Percentiles rank a stretch among this genome's conserved stretches.
Conservation (phyloP, 192 early-diverging fungal genomes). For the Coemansia sp. region DNA sequence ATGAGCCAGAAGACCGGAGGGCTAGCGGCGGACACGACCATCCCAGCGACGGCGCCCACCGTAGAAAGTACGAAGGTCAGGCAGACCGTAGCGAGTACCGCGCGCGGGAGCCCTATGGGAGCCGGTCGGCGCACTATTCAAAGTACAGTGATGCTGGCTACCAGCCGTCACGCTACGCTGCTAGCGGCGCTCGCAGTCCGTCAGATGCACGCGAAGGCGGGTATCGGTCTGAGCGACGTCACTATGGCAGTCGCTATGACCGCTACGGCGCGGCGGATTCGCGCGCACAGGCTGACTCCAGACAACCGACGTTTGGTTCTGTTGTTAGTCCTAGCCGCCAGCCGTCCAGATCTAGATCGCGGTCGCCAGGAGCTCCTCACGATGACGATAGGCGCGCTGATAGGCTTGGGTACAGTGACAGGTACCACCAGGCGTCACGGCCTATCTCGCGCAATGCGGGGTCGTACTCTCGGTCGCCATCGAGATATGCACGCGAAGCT, state of each 20-base stretch:
- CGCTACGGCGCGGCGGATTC: slow-evolving; percentile 17
- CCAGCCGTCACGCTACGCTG: slow-evolving; percentile 20
- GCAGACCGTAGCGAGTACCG: slow-evolving; percentile 35
- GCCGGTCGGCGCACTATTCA: slow-evolving; percentile 25
- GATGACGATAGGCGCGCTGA: slow-evolving; percentile 19
- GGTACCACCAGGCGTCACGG: slow-evolving; percentile 19
- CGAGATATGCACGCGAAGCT: slow-evolving; percentile 11
- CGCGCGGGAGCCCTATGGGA: slow-evolving; percentile 18
- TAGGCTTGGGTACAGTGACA: slow-evolving; percentile 18
- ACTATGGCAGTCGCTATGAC: slow-evolving; percentile 32
- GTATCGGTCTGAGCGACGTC: slow-evolving; percentile 39
- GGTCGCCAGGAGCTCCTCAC: slow-evolving; percentile 19
- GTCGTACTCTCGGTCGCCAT: slow-evolving; percentile 31
- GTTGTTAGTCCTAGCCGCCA: slow-evolving; percentile 4
- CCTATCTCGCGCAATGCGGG: slow-evolving; percentile 14
- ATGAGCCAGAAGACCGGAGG: slow-evolving; percentile 24
- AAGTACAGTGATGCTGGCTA: slow-evolving; percentile 24
- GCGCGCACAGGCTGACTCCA: background rate
- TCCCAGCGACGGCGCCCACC: slow-evolving; percentile 19
- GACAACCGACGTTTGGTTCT: background rate
- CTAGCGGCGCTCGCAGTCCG: slow-evolving; percentile 30
- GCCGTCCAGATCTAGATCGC: slow-evolving; percentile 29
- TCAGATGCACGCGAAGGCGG: slow-evolving; percentile 19
- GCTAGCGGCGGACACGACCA: slow-evolving; percentile 26
- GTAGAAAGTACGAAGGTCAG: slow-evolving; percentile 34